Base-by-base conservation (phyloP, 1,284 basidiomycete genomes). In the Moesziomyces antarcticus region DNA sequence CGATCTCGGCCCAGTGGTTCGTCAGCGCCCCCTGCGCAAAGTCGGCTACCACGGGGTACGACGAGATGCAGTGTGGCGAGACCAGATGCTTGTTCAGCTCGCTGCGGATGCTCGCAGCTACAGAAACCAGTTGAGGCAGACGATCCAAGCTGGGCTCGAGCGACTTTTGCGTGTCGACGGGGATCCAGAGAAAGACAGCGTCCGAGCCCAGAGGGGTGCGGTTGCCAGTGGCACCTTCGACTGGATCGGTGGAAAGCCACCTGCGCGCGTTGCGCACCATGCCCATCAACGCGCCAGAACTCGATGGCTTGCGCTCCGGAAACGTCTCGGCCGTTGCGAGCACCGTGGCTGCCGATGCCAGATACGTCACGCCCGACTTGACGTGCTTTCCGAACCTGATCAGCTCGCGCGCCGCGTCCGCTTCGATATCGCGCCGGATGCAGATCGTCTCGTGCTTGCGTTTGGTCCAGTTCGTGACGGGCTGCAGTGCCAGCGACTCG, bases 121-220 rank as follows among this genome's bases (percentile, higher is more conserved):
- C 27, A 2, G 47, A 33, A 25, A 70, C 21, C 5, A 70, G 44
- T 11, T 59, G 45, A 7, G 41, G 30, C 18, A 63, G 22, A 5
- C 40, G 43, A 2, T 50, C 40, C 13, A 41, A 48, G 16, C 45
- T 48, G 1, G 55, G 67, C 44, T 63, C 59, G 21, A 62, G 46
- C 22, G 56, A 58, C 9, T 3, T 22, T 13, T 37, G 24, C 1
- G 64, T 60, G 45, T 56, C 45, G 33, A 66, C 33, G 2, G 71
- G 71, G 10, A 73, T 63, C 71, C 71, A 73, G 18, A 73, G 37
- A 25, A 70, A 73, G 11, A 70, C 71, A 1, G 67, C 71, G 24
- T 73, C 71, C 24, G 67, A 65, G 1, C 66, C 71, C 5, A 73
- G 33, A 5, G 71, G 71, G 3, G 50, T 62, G 5, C 56, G 30